Base-by-base conservation (phyloP, 352 stramenopile species). In the Phytophthora podocarpi region DNA sequence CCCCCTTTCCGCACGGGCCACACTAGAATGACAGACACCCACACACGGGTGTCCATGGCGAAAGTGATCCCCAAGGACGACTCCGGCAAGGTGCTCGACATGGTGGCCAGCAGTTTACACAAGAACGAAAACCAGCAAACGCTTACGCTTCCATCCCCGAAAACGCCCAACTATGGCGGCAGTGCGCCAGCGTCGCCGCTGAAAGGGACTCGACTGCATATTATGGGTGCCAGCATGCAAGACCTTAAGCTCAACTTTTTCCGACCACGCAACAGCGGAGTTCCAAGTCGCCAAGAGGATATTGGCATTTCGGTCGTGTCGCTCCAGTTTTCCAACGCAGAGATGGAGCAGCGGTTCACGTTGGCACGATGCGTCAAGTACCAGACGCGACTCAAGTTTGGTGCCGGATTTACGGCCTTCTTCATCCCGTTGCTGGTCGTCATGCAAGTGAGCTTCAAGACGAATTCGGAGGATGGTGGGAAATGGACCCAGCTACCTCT, bases 381-480 rank as follows among this genome's bases (percentile, higher is more conserved):
- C 59, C 82, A 84, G 46, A 90, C 76, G 16, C 78, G 83, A 5
- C 59, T 93, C 23, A 85, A 82, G 28, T 91, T 92, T 50, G 85
- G 82, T 2, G 80, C 82, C 9, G 80, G 70, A 0, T 90, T 93
- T 56, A 93, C 85, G 2, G 82, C 83, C 5, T 89, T 91, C 45
- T 88, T 93, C 64, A 95, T 95, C 45, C 80, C 85, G 58, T 67
- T 95, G 46, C 70, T 95, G 2, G 78, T 93, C n/a, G 79, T 95
- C 61, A 91, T 92, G 84, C 80, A 93, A 67, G 80, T 93, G 61
- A 90, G 79, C 20, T 89, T 93, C 64, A 92, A 95, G 68, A 82
- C 86, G 23, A 59, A 65, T 16, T 20, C 34, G 0, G 82, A 91
- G 6, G 75, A 78, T 20, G 72, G 46, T 11, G 76, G 80, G 11